A percentile compares a stretch with the other conserved stretches of the same genome.
Conservation (phyloP, 768 basidiomycete species). For the Gloeopeniophorella convolvens region DNA sequence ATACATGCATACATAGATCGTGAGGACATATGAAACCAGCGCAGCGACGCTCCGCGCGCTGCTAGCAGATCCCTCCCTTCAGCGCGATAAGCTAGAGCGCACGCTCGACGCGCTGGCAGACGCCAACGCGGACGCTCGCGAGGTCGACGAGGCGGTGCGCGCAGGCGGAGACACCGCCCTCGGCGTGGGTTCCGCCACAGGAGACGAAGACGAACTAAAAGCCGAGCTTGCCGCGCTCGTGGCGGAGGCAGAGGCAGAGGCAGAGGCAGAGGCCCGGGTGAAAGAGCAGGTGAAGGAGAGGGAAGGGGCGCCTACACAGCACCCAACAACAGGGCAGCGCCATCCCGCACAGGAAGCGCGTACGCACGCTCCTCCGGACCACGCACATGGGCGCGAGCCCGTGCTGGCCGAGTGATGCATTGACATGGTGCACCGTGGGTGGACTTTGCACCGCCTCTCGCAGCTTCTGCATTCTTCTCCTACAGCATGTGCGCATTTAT, state of each 20-base stretch:
- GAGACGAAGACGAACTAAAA: conserved; percentile 53
- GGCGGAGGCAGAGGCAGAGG: conserved; percentile 35
- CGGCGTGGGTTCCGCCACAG: conserved; percentile 37
- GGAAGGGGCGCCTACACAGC: neutral
- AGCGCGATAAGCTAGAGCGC: conserved; percentile 70
- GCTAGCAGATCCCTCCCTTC: conserved; percentile 73
- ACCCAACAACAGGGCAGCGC: too few species aligned
- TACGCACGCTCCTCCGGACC: neutral
- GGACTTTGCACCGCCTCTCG: too few species aligned
- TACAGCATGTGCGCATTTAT: too few species aligned
- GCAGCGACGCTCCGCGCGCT: conserved; percentile 70
- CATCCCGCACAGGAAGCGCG: neutral
- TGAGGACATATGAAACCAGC: conserved; percentile 81
- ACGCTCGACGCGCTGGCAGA: conserved; percentile 87
- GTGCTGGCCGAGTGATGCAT: conserved; percentile 3
- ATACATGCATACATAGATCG: conserved; percentile 47
- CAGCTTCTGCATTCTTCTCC: too few species aligned
- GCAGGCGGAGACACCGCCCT: conserved; percentile 49
- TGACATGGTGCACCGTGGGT: too few species aligned
- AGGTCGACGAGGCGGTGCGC: conserved; percentile 73
- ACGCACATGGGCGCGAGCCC: neutral
- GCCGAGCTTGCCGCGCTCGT: conserved; percentile 58
- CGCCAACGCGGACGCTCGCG: conserved; percentile 73
- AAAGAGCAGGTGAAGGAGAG: conserved; percentile 12
- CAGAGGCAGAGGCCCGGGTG: conserved; percentile 7